phyloP scores from a whole-genome alignment of 257 asterid genomes.

The Petunia axillaris region DNA sequence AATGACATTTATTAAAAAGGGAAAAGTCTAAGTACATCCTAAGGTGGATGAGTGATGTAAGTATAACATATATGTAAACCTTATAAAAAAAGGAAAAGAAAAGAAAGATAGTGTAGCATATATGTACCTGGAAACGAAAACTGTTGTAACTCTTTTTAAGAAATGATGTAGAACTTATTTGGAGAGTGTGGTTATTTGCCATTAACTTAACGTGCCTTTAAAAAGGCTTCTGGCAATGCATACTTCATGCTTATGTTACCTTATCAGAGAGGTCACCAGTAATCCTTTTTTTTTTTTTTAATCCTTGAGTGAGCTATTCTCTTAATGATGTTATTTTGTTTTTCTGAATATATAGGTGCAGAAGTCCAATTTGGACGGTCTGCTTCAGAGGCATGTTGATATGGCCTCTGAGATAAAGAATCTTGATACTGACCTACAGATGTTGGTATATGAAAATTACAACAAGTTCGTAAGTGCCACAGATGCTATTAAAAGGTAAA shows the following conservation, averaged over 20 bases:
- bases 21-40: background rate
- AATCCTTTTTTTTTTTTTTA: background rate
- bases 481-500: slow-evolving; percentile 89
- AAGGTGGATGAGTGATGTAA: background rate
- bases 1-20: background rate
- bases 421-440: slow-evolving; percentile 97
- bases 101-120: too few relatives aligned
- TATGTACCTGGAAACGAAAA: background rate
- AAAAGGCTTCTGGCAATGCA: background rate
- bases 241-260: background rate
- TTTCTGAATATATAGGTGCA: slow-evolving; percentile 58
- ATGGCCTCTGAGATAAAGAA: slow-evolving; percentile 98
- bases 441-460: slow-evolving; percentile 97
- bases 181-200: background rate
- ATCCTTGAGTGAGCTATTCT: slow-evolving; percentile 11
- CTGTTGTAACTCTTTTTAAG: background rate
- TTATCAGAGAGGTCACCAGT: background rate
- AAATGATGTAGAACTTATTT: background rate
- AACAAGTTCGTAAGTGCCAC: slow-evolving; percentile 98
- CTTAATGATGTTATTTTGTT: background rate
- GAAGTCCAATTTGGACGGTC: slow-evolving; percentile 90
- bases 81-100: background rate
- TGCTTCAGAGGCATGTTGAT: slow-evolving; percentile 97
- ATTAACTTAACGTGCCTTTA: background rate
- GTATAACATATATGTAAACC: background rate